Conservation (phyloP, 495 filamentous ascomycete species). For the Physcia stellaris region DNA sequence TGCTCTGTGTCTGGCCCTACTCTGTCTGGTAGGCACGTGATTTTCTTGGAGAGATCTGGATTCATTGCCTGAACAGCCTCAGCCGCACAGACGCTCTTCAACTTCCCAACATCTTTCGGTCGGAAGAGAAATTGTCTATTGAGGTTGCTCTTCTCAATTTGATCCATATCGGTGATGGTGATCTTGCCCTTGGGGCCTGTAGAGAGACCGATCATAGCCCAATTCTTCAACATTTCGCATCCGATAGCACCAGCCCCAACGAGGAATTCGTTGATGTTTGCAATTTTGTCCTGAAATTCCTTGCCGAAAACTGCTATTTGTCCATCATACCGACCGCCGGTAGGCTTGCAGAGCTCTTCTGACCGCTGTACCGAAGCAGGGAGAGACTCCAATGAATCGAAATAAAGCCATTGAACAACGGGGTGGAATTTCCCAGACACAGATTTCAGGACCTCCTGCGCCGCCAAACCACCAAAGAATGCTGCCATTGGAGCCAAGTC, state of each 20-base stretch:
- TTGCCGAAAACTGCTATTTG: constrained; percentile 94
- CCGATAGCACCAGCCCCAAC: constrained; percentile 97
- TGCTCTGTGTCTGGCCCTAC: constrained; percentile 89
- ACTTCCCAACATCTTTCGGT: constrained; percentile 80
- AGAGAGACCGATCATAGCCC: constrained; percentile 95
- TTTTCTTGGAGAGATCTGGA: constrained; percentile 74
- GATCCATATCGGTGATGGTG: constrained; percentile 91
- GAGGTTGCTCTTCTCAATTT: constrained; percentile 97
- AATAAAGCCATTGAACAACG: constrained; percentile 87
- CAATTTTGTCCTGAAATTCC: constrained; percentile 86
- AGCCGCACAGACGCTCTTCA: constrained; percentile 95
- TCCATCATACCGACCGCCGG: constrained; percentile 78
- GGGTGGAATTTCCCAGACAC: constrained; percentile 97
- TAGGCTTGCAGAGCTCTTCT: constrained; percentile 76
- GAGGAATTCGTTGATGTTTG: constrained; percentile 79
- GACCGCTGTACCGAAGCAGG: constrained; percentile 58
- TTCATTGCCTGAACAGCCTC: constrained; percentile 88
- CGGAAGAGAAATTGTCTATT: constrained; percentile 98
- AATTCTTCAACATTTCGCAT: constrained; percentile 99
- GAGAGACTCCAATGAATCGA: constrained; percentile 92
- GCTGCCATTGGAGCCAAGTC: constrained; percentile 86
- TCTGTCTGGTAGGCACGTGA: constrained; percentile 72
- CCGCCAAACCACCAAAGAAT: constrained; percentile 88
- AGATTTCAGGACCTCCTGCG: constrained; percentile 93
- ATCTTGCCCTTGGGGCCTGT: constrained; percentile 82